phyloP scores from a whole-genome alignment of 2,329 filamentous ascomycete genomes.

The Ceratocystis huliohia region DNA sequence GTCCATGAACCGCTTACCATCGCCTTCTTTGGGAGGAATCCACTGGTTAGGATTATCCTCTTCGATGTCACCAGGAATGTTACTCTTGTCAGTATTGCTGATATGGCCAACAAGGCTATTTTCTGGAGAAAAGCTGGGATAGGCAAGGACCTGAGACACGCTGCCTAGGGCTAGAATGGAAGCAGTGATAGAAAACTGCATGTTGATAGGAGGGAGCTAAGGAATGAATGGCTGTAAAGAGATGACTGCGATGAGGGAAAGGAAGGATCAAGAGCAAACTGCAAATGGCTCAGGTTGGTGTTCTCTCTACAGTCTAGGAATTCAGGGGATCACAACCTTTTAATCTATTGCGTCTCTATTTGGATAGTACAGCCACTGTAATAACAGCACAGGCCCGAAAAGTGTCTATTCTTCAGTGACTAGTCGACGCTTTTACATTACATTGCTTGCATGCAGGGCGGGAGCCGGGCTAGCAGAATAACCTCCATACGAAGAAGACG shows the following conservation, averaged over 20 bases:
- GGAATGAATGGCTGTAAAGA: background rate
- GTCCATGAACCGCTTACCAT: slow-evolving; percentile 6
- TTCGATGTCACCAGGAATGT: background rate
- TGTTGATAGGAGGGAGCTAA: background rate
- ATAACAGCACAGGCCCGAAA: background rate
- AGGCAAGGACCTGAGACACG: slow-evolving; percentile 15
- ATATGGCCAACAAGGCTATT: background rate
- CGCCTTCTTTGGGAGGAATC: slow-evolving; percentile 7
- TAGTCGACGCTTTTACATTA: too few species aligned
- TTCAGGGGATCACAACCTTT: background rate
- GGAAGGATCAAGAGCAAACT: background rate
- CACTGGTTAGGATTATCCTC: slow-evolving; percentile 14
- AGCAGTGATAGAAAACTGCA: slow-evolving; percentile 13
- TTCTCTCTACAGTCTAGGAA: background rate
- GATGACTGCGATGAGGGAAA: background rate
- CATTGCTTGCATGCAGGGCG: too few species aligned
- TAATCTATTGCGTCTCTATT: background rate
- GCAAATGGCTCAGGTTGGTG: background rate
- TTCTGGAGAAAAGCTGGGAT: background rate
- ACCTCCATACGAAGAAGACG: background rate
- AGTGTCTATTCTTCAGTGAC: too few species aligned
- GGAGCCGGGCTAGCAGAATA: background rate
- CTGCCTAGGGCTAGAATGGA: slow-evolving; percentile 15
- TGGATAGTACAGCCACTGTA: too few species aligned
- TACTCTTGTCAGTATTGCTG: background rate